Conservation (phyloP, 2,329 filamentous ascomycete species). For the Fusarium sp. region DNA sequence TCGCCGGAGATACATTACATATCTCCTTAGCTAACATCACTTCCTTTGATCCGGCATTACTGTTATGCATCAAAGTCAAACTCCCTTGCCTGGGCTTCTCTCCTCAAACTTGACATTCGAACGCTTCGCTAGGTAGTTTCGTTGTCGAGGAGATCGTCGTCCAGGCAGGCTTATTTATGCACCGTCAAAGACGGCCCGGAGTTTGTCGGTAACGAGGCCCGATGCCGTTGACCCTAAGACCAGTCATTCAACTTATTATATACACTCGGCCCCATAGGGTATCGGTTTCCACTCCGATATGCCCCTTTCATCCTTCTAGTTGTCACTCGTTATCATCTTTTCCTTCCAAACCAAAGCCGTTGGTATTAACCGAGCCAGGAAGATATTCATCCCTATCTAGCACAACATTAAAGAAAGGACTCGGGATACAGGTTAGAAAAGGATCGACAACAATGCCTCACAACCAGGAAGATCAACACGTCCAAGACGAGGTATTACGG, state of each 20-base stretch:
- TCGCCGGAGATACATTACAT: neutral
- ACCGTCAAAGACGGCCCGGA: conserved; percentile 10
- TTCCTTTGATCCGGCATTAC: neutral
- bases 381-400: conserved; percentile 7
- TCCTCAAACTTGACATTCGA: conserved; percentile 1
- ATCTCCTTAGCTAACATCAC: neutral
- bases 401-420: neutral
- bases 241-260: conserved; percentile 19
- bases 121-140: neutral
- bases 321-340: conserved; percentile 1
- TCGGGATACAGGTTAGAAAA: neutral
- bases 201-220: conserved; percentile 18
- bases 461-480: conserved; percentile 38
- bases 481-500: conserved; percentile 65
- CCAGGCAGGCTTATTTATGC: conserved; percentile 12
- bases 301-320: conserved; percentile 6
- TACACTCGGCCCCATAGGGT: conserved; percentile 13
- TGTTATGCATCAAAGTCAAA: conserved; percentile 2
- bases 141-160: conserved; percentile 17
- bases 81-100: neutral
- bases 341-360: neutral
- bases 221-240: conserved; percentile 33
- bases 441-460: conserved; percentile 28
- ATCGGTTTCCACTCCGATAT: conserved; percentile 15
- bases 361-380: neutral